Evolutionary conservation across 1,284 basidiomycete species (phyloP).

Genomic region (Leccinum pallidistipes): DNA sequence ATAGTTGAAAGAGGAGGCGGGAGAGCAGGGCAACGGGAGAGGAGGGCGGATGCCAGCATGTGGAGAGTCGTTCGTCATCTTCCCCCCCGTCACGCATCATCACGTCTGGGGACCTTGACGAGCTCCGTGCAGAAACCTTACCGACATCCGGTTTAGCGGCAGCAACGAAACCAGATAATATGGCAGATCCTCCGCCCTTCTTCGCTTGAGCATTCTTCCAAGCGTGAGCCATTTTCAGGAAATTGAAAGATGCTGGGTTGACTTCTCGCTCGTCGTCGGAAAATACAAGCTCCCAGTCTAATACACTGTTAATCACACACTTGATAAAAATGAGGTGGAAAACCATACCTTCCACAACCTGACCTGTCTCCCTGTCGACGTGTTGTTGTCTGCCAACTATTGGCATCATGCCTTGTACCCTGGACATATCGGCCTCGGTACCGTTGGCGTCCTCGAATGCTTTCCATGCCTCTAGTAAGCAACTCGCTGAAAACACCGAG

Average conservation of each 20-base stretch:
- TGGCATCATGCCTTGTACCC: slow-evolving; percentile 89
- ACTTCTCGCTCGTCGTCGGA: slow-evolving; percentile 92
- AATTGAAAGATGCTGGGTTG: slow-evolving; percentile 91
- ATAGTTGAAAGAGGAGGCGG: too few species aligned
- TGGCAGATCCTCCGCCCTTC: slow-evolving; percentile 31
- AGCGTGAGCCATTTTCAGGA: slow-evolving; percentile 89
- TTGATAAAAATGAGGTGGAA: not conserved
- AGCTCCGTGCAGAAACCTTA: slow-evolving; percentile 9
- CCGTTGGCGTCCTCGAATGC: slow-evolving; percentile 84
- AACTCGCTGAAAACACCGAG: slow-evolving; percentile 59
- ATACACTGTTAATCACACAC: slow-evolving; percentile 1
- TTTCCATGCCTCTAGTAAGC: slow-evolving; percentile 93
- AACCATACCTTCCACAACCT: slow-evolving; percentile 78
- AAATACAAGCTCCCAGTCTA: slow-evolving; percentile 94
- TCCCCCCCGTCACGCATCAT: slow-evolving; percentile 19
- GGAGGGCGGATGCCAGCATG: too few species aligned
- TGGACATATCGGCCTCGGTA: slow-evolving; percentile 62
- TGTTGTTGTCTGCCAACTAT: slow-evolving; percentile 85
- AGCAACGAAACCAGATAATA: slow-evolving; percentile 47
- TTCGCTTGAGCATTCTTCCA: slow-evolving; percentile 67
- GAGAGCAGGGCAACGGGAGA: too few species aligned
- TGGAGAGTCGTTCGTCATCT: slow-evolving; percentile 22
- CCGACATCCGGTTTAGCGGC: slow-evolving; percentile 31
- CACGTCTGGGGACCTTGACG: slow-evolving; percentile 16
- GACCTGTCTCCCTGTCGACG: slow-evolving; percentile 81